Evolutionary conservation across 2,329 filamentous ascomycete genomes (phyloP).

Genomic region (Xylogone sp.): DNA sequence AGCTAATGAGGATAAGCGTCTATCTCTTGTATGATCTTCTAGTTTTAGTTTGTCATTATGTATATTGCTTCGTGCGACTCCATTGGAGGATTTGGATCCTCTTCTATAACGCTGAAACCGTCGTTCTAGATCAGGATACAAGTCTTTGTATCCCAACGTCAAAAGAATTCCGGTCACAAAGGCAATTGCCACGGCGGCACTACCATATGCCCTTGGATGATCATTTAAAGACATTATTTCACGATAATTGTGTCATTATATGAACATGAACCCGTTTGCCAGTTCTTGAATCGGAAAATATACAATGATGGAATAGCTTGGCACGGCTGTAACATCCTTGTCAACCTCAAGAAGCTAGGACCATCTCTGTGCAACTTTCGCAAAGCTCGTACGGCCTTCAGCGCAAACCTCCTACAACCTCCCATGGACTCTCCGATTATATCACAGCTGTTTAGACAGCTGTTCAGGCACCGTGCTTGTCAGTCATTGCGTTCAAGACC

Average conservation of each 20-base stretch:
- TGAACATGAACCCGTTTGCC: background rate
- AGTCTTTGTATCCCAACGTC: conserved; percentile 74
- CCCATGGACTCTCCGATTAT: conserved; percentile 79
- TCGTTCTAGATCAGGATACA: conserved; percentile 70
- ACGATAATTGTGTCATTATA: conserved; percentile 5
- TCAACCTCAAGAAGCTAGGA: conserved; percentile 30
- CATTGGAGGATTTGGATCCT: conserved; percentile 14
- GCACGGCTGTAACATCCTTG: background rate
- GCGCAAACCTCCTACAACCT: conserved; percentile 14
- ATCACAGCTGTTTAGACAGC: conserved; percentile 75
- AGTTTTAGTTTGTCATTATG: conserved; percentile 42
- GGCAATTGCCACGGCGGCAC: conserved; percentile 63
- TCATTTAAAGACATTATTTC: conserved; percentile 54
- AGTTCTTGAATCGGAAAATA: background rate
- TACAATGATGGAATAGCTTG: background rate
- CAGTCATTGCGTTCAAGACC: conserved; percentile 45
- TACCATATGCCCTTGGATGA: conserved; percentile 59
- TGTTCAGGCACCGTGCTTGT: conserved; percentile 73
- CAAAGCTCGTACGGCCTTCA: conserved; percentile 11
- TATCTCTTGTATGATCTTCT: conserved; percentile 49
- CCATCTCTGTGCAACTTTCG: conserved; percentile 20
- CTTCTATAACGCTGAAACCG: conserved; percentile 50
- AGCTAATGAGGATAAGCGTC: conserved; percentile 22
- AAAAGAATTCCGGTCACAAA: conserved; percentile 75
- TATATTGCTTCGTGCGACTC: conserved; percentile 20